A percentile compares a stretch with the other conserved stretches of the same genome.
These are phyloP conservation scores for Tylopilus plumbeoviolaceoides DNA, from an alignment of 768 basidiomycete species.

Conservation along the genomic window DNA sequence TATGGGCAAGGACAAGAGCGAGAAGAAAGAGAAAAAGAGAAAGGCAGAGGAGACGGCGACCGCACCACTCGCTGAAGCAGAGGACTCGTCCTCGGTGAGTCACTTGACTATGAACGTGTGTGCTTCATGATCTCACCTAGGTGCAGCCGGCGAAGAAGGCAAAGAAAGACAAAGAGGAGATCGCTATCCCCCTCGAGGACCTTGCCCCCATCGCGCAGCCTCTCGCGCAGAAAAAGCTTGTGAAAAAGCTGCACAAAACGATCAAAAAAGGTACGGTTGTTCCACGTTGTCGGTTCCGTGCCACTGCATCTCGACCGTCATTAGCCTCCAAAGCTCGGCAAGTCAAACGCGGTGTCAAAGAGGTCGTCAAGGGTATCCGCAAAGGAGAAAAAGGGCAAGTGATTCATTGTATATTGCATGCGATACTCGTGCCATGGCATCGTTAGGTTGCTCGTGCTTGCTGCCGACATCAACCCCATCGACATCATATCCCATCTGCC, in stretches of 20 bases:
- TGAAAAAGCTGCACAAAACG: constrained; percentile 92
- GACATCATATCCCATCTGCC: constrained; percentile 99
- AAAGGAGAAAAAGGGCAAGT: constrained; percentile 96
- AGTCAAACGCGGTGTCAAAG: constrained; percentile 97
- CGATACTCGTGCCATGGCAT: constrained; percentile 4
- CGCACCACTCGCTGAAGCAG: constrained; percentile 29
- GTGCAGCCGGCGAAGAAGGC: constrained; percentile 49
- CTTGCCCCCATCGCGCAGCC: constrained; percentile 94
- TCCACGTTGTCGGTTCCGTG: background rate
- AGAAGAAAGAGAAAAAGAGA: constrained; percentile 72
- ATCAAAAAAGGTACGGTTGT: constrained; percentile 75
- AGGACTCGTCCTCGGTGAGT: constrained; percentile 34
- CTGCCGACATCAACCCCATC: constrained; percentile 95
- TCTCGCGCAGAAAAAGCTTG: constrained; percentile 86
- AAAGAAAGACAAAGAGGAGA: constrained; percentile 58
- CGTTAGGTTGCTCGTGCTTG: constrained; percentile 79
- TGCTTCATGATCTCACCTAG: constrained; percentile 13
- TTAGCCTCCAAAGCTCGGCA: constrained; percentile 91
- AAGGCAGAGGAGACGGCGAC: constrained; percentile 37
- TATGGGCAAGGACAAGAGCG: constrained; percentile 74
- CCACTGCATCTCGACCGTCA: background rate
- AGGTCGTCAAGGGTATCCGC: constrained; percentile 94
- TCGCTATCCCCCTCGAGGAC: constrained; percentile 69
- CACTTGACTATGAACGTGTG: constrained; percentile 26
- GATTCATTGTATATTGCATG: background rate